Conservation (phyloP, 495 filamentous ascomycete genomes). For the Niebla homalea region DNA sequence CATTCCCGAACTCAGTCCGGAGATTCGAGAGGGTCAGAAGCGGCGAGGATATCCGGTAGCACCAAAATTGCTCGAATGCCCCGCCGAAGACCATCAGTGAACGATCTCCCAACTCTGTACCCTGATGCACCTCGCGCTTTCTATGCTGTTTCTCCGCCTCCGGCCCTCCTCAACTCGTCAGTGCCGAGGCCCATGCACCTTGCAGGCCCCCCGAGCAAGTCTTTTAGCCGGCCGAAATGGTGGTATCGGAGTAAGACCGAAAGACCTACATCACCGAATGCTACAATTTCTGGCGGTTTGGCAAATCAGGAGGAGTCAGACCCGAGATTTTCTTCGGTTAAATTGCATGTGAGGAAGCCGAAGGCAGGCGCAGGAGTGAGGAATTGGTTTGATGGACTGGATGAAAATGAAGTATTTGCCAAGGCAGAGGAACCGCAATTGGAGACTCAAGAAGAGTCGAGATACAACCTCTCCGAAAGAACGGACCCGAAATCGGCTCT, state of each 20-base stretch:
- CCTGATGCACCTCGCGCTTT: slow-evolving; percentile 13
- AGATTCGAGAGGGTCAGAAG: slow-evolving; percentile 6
- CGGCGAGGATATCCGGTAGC: slow-evolving; percentile 5
- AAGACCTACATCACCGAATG: neutral
- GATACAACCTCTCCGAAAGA: neutral
- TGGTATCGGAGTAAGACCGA: slow-evolving; percentile 11
- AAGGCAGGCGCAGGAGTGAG: slow-evolving; percentile 6
- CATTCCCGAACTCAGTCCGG: slow-evolving; percentile 2
- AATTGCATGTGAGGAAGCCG: slow-evolving; percentile 12
- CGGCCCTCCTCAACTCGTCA: slow-evolving; percentile 10
- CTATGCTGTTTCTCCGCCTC: slow-evolving; percentile 12
- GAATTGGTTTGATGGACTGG: slow-evolving; percentile 14
- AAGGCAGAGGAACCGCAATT: neutral
- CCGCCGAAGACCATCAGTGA: slow-evolving; percentile 11
- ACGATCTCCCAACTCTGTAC: slow-evolving; percentile 13
- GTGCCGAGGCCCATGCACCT: slow-evolving; percentile 5
- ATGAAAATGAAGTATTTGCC: slow-evolving; percentile 2
- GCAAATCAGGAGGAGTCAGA: slow-evolving; percentile 1
- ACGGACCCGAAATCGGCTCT: neutral
- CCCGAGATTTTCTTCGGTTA: slow-evolving; percentile 1
- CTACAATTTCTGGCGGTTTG: neutral
- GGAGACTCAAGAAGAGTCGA: neutral
- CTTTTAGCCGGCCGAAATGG: slow-evolving; percentile 6
- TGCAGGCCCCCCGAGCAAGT: neutral
- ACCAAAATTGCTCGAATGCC: slow-evolving; percentile 4